Base-by-base conservation (phyloP, 768 basidiomycete species). In the Udeniomyces megalosporus region DNA sequence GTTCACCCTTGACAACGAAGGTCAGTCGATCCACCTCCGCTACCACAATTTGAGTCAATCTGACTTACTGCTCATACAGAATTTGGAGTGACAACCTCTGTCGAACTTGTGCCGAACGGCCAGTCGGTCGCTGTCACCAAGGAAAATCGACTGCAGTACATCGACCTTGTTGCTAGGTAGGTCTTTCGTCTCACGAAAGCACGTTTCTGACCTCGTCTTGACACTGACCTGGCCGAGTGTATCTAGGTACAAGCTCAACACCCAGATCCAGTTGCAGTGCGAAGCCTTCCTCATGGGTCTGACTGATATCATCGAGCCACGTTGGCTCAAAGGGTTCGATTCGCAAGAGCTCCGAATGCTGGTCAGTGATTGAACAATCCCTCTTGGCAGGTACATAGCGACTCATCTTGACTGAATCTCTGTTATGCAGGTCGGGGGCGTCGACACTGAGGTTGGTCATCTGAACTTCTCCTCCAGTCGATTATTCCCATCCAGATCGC, bases 291-390 rank as follows among this genome's bases (percentile, higher is more conserved):
- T 96, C 42, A 29, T 88, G 59, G 95, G 95, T 1, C 75, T 99
- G 48, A 84, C 84, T 17, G 88, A 92, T 66, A 86, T 97, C 75
- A 86, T 97, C 69, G 85, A 93, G 65, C 82, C 81, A 0, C 86
- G 87, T 68, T 96, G 87, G 88, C 78, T 93, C 65, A 87, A 89
- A 49, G 92, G 97, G 88, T 99, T 97, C 75, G 93, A 96, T 72
- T 92, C 93, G 67, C 86, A 88, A 70, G 95, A 97, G 73, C 77
- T 96, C 3, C 90, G 91, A 71, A 84, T 93, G 52, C 77, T 97
- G 1, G 78, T n/a, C n/a, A n/a, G n/a, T n/a, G n/a, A n/a, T n/a
- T n/a, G n/a, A n/a, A n/a, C n/a, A n/a, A n/a, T n/a, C n/a, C n/a
- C n/a, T n/a, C n/a, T n/a, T n/a, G n/a, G n/a, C n/a, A n/a, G n/a